phyloP scores from a whole-genome alignment of 2,329 filamentous ascomycete genomes.

The Eutypella sp. region DNA sequence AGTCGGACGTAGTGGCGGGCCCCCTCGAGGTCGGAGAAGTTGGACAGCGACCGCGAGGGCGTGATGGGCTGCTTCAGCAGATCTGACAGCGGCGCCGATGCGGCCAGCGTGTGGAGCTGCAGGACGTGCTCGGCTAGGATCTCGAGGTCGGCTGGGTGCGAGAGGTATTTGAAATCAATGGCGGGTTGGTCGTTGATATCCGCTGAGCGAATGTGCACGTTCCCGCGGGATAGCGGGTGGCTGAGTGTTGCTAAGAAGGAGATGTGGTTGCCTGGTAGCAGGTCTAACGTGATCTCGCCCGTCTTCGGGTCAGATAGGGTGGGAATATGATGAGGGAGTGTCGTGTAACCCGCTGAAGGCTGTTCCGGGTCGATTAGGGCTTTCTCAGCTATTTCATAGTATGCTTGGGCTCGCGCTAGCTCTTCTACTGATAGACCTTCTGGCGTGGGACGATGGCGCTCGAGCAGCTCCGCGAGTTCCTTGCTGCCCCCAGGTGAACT shows the following conservation, averaged over 20 bases:
- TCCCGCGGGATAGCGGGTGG: not conserved
- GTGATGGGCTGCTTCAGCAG: not conserved
- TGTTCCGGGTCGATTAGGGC: not conserved
- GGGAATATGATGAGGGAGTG: not conserved
- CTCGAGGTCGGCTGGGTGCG: not conserved
- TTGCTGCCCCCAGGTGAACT: not conserved
- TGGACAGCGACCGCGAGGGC: not conserved
- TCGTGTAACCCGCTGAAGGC: conserved; percentile 1
- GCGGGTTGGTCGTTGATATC: not conserved
- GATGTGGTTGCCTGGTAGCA: not conserved
- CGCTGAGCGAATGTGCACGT: not conserved
- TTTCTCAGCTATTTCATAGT: conserved; percentile 2
- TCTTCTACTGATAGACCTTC: not conserved
- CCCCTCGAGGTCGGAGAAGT: not conserved
- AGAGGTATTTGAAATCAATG: not conserved
- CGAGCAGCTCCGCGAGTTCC: not conserved
- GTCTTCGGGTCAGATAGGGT: not conserved
- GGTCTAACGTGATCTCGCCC: not conserved
- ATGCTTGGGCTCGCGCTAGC: not conserved
- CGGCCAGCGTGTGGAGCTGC: not conserved
- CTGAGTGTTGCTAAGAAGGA: not conserved
- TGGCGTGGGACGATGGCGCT: not conserved
- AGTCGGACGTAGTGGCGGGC: not conserved
- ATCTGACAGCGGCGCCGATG: not conserved
- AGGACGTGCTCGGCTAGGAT: not conserved